A percentile compares a stretch with the other conserved stretches of the same genome.
Evolutionary conservation across 2,329 filamentous ascomycete species (phyloP).

Genomic region (Geosmithia putterillii): DNA sequence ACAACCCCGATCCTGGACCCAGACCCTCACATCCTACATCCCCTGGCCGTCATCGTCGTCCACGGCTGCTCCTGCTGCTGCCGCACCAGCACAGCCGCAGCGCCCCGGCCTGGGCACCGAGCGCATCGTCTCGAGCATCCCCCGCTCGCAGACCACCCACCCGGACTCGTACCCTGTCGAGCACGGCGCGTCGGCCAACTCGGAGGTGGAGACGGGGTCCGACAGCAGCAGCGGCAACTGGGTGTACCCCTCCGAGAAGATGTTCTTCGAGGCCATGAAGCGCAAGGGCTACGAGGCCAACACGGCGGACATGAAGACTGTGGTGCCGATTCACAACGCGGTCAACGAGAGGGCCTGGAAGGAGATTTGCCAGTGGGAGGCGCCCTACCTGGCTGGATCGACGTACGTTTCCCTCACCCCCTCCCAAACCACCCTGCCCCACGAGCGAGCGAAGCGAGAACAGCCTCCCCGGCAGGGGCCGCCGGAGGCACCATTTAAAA

Average conservation of each 20-base stretch:
- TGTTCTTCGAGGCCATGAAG: slow-evolving; percentile 96
- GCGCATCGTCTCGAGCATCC: slow-evolving; percentile 71
- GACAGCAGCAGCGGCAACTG: slow-evolving; percentile 69
- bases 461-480: no score
- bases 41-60: slow-evolving; percentile 23
- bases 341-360: slow-evolving; percentile 95
- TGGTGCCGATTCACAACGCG: slow-evolving; percentile 95
- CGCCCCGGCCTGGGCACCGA: slow-evolving; percentile 40
- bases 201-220: slow-evolving; percentile 64
- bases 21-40: slow-evolving; percentile 27
- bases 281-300: slow-evolving; percentile 70
- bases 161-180: slow-evolving; percentile 24
- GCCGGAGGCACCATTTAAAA: no score
- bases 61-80: slow-evolving; percentile 1
- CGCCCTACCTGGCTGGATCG: slow-evolving; percentile 45
- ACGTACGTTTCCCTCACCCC: slow-evolving; percentile 26
- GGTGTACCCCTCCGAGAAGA: slow-evolving; percentile 93
- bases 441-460: no score
- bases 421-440: no score
- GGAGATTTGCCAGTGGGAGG: slow-evolving; percentile 85
- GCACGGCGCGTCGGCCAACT: slow-evolving; percentile 46
- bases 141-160: slow-evolving; percentile 36
- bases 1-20: slow-evolving; percentile 27
- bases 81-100: neutral
- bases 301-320: slow-evolving; percentile 71